Evolutionary conservation across 192 early-diverging fungal species (phyloP).

Genomic region (Umbelopsis isabellina): DNA sequence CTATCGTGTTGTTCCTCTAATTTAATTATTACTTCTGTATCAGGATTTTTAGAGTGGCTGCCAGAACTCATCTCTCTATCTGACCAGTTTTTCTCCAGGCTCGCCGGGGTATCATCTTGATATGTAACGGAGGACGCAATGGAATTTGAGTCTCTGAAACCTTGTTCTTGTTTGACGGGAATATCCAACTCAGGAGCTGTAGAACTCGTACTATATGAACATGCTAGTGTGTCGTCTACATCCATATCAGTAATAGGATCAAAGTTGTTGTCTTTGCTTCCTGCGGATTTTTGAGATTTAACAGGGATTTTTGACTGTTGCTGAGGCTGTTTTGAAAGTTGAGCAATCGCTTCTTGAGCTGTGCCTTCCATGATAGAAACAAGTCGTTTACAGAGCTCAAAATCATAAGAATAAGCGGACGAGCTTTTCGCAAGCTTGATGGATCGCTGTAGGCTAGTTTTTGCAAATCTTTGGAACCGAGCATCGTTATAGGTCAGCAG

Average conservation of each 20-base stretch:
- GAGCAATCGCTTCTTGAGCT: neutral
- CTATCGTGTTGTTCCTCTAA: neutral
- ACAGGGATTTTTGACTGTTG: neutral
- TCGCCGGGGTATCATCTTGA: conserved; percentile 16
- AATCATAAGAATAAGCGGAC: neutral
- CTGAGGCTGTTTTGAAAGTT: neutral
- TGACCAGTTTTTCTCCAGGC: conserved; percentile 10
- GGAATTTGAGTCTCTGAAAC: neutral
- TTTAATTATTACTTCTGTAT: neutral
- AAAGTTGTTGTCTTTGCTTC: neutral
- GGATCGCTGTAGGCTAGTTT: neutral
- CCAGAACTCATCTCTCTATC: neutral
- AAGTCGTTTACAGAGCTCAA: neutral
- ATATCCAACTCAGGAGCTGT: neutral
- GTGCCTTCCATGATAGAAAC: neutral
- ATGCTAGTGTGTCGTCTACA: neutral
- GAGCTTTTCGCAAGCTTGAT: neutral
- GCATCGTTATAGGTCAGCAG: conserved; percentile 10
- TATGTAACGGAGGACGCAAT: conserved; percentile 19
- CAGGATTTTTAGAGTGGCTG: neutral
- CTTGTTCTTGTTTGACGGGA: neutral
- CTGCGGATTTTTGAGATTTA: no score
- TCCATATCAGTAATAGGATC: neutral
- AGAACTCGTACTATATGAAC: conserved; percentile 10
- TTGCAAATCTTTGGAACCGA: neutral